phyloP scores from a whole-genome alignment of 1,139 yeast genomes.

The Geotrichum aggregatum region DNA sequence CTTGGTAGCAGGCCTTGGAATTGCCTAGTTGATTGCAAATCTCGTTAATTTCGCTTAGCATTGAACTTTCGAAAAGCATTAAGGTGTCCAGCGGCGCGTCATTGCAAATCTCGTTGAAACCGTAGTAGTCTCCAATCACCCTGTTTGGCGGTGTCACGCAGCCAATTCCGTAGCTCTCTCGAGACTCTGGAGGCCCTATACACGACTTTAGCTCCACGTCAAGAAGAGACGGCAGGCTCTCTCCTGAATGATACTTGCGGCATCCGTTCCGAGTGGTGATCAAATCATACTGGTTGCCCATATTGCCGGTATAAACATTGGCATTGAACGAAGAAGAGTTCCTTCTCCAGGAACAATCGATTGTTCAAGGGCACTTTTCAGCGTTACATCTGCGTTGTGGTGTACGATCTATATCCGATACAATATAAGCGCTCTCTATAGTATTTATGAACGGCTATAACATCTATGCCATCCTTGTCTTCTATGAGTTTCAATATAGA shows the following conservation, averaged over 20 bases:
- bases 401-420: too few relatives aligned
- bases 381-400: too few relatives aligned
- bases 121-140: not conserved
- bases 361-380: too few relatives aligned
- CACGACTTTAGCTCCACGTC: not conserved
- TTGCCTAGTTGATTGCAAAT: not conserved
- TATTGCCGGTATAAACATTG: not conserved
- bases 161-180: not conserved
- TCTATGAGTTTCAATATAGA: too few relatives aligned
- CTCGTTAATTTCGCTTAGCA: conserved; percentile 2
- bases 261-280: conserved; percentile 1
- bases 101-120: not conserved
- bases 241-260: not conserved
- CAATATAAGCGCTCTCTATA: too few relatives aligned
- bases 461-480: too few relatives aligned
- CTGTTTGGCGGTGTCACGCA: conserved; percentile 6
- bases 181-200: not conserved
- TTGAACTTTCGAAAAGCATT: not conserved
- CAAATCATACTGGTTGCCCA: not conserved
- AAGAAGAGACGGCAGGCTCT: not conserved
- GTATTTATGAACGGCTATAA: too few relatives aligned
- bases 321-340: not conserved
- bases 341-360: not conserved
- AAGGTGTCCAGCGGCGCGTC: not conserved
- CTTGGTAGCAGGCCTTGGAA: not conserved